Evolutionary conservation across 257 asterid species (phyloP).

Genomic region (Eucommia ulmoides): DNA sequence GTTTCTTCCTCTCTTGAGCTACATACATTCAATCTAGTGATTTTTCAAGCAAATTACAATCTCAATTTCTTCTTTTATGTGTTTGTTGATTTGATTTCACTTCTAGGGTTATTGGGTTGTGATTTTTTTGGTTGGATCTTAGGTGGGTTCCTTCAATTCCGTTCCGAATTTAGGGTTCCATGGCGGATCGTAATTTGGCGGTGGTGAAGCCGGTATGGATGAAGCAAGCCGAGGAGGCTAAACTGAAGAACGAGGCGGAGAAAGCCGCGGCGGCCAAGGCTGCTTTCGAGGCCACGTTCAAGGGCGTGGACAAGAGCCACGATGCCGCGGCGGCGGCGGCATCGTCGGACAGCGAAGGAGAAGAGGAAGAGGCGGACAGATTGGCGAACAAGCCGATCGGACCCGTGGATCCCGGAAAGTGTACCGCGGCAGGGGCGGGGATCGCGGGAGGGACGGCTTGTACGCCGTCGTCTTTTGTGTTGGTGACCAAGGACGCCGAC

Average conservation of each 20-base stretch:
- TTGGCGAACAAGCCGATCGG: conserved; percentile 49
- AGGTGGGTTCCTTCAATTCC: no score
- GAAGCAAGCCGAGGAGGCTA: conserved; percentile 97
- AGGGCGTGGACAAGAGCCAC: conserved; percentile 18
- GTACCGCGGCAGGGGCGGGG: conserved; percentile 93
- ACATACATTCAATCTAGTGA: no score
- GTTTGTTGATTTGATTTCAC: no score
- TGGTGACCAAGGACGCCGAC: conserved; percentile 69
- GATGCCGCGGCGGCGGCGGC: conserved; percentile 9
- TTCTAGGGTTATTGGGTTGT: no score
- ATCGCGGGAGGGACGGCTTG: conserved; percentile 93
- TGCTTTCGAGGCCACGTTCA: conserved; percentile 95
- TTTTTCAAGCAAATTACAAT: no score
- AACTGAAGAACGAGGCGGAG: conserved; percentile 87
- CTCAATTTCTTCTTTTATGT: no score
- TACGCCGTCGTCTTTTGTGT: conserved; percentile 58
- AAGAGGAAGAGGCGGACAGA: conserved; percentile 33
- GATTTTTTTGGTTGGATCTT: no score
- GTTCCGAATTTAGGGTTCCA: neutral
- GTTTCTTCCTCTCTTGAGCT: no score
- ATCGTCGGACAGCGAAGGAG: conserved; percentile 45
- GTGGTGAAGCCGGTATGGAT: conserved; percentile 76
- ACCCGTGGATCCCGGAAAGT: conserved; percentile 76
- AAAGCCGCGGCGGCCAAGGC: conserved; percentile 97
- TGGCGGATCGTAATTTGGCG: conserved; percentile 7